These are phyloP conservation scores for Sugiyamaella japonica DNA, from an alignment of 1,139 yeast species.

Conservation along the genomic window DNA sequence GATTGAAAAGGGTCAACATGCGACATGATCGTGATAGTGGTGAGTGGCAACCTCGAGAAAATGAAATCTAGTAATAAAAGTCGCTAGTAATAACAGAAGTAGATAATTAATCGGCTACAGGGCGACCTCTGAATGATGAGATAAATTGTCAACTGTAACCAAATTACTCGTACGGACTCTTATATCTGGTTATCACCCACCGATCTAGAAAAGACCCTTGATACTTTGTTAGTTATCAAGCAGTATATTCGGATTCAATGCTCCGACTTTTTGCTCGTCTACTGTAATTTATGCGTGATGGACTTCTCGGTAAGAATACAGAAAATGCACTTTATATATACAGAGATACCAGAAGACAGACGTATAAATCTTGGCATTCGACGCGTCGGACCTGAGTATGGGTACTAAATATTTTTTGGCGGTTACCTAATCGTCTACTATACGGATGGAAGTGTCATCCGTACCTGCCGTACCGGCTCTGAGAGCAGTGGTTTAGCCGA, in stretches of 20 bases:
- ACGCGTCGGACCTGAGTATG: neutral
- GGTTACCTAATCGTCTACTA: neutral
- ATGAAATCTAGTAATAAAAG: too few relatives aligned
- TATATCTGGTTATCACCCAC: too few relatives aligned
- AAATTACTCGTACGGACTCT: too few relatives aligned
- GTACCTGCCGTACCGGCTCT: neutral
- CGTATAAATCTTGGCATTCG: neutral
- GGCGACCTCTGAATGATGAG: too few relatives aligned
- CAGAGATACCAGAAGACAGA: too few relatives aligned
- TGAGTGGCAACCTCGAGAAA: neutral
- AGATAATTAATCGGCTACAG: too few relatives aligned
- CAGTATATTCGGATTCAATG: neutral
- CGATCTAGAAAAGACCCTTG: too few relatives aligned
- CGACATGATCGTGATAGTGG: conserved; percentile 17
- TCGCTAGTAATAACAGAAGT: too few relatives aligned
- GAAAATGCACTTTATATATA: neutral
- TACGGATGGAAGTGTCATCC: neutral
- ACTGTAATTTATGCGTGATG: too few relatives aligned
- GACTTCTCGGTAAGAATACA: neutral
- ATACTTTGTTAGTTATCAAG: too few relatives aligned
- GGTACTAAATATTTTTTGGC: neutral
- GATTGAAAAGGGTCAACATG: conserved; percentile 34
- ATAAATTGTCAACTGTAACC: too few relatives aligned
- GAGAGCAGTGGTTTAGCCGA: neutral
- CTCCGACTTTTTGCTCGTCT: too few relatives aligned